Evolutionary conservation across 2,329 filamentous ascomycete genomes (phyloP).

Genomic region (Teratosphaeria epicoccoides): DNA sequence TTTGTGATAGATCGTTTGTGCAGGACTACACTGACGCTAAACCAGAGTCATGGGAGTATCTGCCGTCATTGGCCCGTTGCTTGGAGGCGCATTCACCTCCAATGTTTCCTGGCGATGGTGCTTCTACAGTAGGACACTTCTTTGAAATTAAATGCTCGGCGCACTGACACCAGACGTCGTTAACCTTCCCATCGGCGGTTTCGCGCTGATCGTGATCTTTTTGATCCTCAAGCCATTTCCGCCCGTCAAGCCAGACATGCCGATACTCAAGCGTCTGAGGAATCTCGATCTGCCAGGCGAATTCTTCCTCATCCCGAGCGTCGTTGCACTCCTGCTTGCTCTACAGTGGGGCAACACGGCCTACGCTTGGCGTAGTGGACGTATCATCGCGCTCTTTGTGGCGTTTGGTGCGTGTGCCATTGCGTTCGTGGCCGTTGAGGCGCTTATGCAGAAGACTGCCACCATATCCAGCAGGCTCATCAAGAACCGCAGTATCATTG

Average conservation of each 20-base stretch:
- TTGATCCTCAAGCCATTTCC: slow-evolving; percentile 29
- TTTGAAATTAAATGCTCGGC: slow-evolving; percentile 1
- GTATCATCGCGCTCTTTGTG: slow-evolving; percentile 36
- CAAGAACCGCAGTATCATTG: neutral
- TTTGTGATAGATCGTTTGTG: too few species aligned
- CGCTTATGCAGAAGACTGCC: neutral
- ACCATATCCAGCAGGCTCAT: neutral
- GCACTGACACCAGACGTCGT: too few species aligned
- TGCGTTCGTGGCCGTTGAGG: slow-evolving; percentile 32
- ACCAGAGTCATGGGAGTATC: slow-evolving; percentile 28
- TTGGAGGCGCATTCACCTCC: slow-evolving; percentile 34
- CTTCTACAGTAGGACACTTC: slow-evolving; percentile 8
- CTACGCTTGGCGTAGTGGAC: slow-evolving; percentile 29
- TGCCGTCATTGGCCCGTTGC: slow-evolving; percentile 33
- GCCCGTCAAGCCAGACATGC: slow-evolving; percentile 10
- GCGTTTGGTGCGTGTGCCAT: slow-evolving; percentile 34
- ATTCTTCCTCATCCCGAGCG: slow-evolving; percentile 27
- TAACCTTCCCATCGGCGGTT: slow-evolving; percentile 38
- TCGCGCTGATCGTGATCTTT: slow-evolving; percentile 30
- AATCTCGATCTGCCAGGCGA: slow-evolving; percentile 38
- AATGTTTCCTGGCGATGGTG: slow-evolving; percentile 29
- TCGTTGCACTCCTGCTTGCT: slow-evolving; percentile 37
- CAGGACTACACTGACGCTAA: too few species aligned
- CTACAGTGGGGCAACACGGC: slow-evolving; percentile 40
- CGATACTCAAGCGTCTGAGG: slow-evolving; percentile 27